phyloP scores from a whole-genome alignment of 345 rosid species.

The Erucastrum elatum region DNA sequence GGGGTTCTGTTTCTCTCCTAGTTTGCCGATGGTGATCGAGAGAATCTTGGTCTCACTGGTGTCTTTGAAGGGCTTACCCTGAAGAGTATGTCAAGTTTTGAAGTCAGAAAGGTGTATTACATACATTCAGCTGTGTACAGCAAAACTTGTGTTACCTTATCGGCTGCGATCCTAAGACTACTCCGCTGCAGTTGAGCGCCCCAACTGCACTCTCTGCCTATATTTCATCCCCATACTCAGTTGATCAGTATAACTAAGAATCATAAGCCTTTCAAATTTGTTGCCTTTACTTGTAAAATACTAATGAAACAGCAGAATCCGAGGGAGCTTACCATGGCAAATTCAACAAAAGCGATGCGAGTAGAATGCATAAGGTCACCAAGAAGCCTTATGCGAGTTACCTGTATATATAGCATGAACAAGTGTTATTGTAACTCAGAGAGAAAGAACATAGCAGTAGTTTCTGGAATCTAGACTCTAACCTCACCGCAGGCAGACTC shows the following conservation, averaged over 20 bases:
- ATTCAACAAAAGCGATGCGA: slow-evolving; percentile 86
- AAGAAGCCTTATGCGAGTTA: slow-evolving; percentile 78
- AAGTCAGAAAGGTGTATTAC: background rate
- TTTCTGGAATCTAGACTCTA: slow-evolving; percentile 34
- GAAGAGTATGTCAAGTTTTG: background rate
- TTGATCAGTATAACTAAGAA: background rate
- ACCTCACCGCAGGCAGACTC: slow-evolving; percentile 87
- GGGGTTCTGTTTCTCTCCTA: slow-evolving; percentile 3
- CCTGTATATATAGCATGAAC: slow-evolving; percentile 38
- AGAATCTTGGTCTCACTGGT: slow-evolving; percentile 64
- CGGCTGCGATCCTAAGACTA: slow-evolving; percentile 72
- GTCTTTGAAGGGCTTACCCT: slow-evolving; percentile 92
- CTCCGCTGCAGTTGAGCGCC: slow-evolving; percentile 75
- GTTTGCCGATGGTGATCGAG: slow-evolving; percentile 38
- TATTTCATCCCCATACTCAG: slow-evolving; percentile 34
- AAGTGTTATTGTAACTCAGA: background rate
- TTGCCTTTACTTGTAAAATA: background rate
- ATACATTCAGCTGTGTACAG: background rate
- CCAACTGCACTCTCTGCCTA: slow-evolving; percentile 85
- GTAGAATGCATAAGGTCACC: slow-evolving; percentile 87
- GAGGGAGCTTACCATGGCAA: slow-evolving; percentile 61
- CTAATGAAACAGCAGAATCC: background rate
- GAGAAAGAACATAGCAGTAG: background rate
- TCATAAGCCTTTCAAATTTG: background rate
- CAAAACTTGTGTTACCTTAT: slow-evolving; percentile 49